Evolutionary conservation across 2,329 filamentous ascomycete species (phyloP), one percentile per base, ranked within the genome.

Genomic region (Microdochium bolleyi): DNA sequence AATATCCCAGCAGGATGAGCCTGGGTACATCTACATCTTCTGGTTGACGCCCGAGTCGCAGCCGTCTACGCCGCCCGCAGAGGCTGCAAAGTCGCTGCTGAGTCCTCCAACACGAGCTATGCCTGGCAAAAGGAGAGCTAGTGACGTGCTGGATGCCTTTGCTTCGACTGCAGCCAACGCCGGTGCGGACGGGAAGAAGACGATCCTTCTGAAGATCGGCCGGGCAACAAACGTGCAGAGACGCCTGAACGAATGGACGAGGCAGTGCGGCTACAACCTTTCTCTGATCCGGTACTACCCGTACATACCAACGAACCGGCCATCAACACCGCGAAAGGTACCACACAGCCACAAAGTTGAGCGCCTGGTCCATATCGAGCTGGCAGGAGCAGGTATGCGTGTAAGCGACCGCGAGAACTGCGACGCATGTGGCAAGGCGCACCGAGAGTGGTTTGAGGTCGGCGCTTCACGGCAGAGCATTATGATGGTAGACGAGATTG

Each of bases 1-100:
- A 1, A 80, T 92, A 48, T 91, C 89, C 0, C 74, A 82, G 22
- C 73, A 78, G 52, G 89, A 94, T 58, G 89, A 95, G 60, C 76
- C 87, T 13, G 94, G 94, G 37, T 99, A 94, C 72, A 97, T 99
- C 60, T 99, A 99, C 77, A 95, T 99, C 69, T 99, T 97, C 77
- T 96, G 92, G 91, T 78, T 96, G 22, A 96, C 90, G 0, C 84
- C 90, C 30, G 75, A 80, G 34, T 78, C 77, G 2, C 71, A 81
- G 8, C 66, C 76, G 0, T 67, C 79, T 0, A 72, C 77, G 1
- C 76, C 82, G 0, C 76, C 84, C 0, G 73, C 75, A 34, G 84
- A 83, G 57, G 74, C 82, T 46, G 79, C 82, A 21, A 75, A 81
- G 9, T 78, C 80, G 11, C 73, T 88, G 49, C 75, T 85, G 44